Percentiles rank a stretch among this genome's conserved stretches.
Conservation (phyloP, 2,329 filamentous ascomycete species). For the Orbilia blumenaviensis region DNA sequence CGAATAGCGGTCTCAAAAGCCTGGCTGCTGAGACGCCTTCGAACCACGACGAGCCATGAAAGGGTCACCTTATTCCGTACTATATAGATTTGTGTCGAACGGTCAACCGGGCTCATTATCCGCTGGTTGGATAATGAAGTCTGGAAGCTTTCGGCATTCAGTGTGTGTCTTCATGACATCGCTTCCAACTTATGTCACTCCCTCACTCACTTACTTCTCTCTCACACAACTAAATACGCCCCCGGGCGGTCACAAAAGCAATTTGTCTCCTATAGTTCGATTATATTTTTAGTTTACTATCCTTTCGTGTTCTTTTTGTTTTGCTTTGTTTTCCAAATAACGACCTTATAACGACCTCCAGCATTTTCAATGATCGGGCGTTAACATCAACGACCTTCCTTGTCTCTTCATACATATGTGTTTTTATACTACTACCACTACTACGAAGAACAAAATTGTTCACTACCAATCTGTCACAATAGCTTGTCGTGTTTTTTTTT, state of each 20-base stretch:
- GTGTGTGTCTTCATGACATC: conserved; percentile 13
- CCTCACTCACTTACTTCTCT: background rate
- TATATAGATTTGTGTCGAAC: conserved; percentile 10
- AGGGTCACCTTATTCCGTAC: background rate
- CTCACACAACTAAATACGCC: background rate
- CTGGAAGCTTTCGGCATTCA: background rate
- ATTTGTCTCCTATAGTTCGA: background rate
- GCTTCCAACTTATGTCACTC: background rate
- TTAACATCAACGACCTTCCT: conserved; percentile 10
- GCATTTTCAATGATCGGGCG: conserved; percentile 17
- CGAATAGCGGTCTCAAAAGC: too few relatives aligned
- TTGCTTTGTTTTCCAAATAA: background rate
- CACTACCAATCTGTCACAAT: background rate
- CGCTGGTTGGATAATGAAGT: conserved; percentile 36
- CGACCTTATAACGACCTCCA: conserved; percentile 41
- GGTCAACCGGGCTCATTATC: conserved; percentile 2
- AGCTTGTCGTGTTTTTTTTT: background rate
- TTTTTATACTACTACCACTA: conserved; percentile 6
- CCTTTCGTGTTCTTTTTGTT: background rate
- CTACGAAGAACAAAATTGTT: conserved; percentile 17
- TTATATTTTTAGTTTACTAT: background rate
- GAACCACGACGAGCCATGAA: too few relatives aligned
- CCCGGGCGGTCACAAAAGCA: conserved; percentile 24
- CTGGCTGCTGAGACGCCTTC: too few relatives aligned
- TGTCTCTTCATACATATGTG: background rate